Conservation (phyloP, 805 yeast species). For the Candida xyloterini region DNA sequence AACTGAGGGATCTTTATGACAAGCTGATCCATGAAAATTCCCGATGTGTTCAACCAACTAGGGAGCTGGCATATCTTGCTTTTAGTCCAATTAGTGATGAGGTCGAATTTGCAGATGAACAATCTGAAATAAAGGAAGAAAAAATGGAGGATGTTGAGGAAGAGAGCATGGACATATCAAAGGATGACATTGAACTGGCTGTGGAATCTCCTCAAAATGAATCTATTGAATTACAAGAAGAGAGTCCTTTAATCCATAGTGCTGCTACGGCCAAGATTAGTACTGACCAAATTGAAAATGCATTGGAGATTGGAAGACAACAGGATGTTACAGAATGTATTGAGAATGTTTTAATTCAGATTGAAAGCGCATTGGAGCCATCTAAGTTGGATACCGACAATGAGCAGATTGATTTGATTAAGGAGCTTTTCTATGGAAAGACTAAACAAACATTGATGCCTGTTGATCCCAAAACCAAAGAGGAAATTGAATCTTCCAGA, state of each 20-base stretch:
- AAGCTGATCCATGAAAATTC: slow-evolving; percentile 62
- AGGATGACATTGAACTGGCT: slow-evolving; percentile 1
- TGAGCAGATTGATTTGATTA: slow-evolving; percentile 82
- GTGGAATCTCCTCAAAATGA: neutral
- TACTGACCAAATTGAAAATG: slow-evolving; percentile 67
- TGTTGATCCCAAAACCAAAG: slow-evolving; percentile 31
- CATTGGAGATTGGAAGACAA: slow-evolving; percentile 82
- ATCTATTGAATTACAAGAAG: neutral
- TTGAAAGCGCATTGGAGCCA: slow-evolving; percentile 84
- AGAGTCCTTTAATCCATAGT: slow-evolving; percentile 21
- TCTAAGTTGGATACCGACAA: slow-evolving; percentile 60
- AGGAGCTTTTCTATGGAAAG: slow-evolving; percentile 78
- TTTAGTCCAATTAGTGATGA: slow-evolving; percentile 69
- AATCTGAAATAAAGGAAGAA: neutral
- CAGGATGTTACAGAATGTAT: slow-evolving; percentile 98
- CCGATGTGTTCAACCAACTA: slow-evolving; percentile 74
- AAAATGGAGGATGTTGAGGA: slow-evolving; percentile 2
- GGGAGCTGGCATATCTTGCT: slow-evolving; percentile 84
- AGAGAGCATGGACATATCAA: slow-evolving; percentile 2
- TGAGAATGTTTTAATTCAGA: slow-evolving; percentile 85
- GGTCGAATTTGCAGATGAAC: slow-evolving; percentile 49
- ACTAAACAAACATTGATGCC: slow-evolving; percentile 75
- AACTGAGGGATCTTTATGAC: slow-evolving; percentile 63
- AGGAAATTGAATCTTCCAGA: slow-evolving; percentile 24
- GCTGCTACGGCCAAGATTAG: slow-evolving; percentile 39